Evolutionary conservation across 331 rosid genomes (phyloP).

Genomic region (Quercus tomentella): DNA sequence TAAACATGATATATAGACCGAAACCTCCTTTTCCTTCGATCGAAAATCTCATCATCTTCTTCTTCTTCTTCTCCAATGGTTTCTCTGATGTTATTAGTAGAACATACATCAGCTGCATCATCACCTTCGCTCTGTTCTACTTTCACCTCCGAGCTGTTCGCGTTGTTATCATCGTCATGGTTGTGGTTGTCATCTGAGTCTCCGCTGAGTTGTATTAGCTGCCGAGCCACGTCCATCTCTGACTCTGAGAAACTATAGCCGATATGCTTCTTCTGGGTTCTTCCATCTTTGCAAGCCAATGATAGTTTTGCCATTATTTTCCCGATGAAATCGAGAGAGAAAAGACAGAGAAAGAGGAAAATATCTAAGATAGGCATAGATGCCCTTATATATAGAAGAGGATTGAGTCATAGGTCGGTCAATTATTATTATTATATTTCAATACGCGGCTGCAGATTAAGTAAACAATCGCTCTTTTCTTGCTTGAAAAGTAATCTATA

Average conservation of each 20-base stretch:
- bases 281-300: background rate
- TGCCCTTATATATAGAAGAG: too few relatives aligned
- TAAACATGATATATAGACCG: conserved; percentile 15
- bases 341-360: background rate
- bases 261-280: background rate
- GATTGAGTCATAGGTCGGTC: too few relatives aligned
- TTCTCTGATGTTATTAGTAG: background rate
- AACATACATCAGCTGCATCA: background rate
- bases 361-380: too few relatives aligned
- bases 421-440: too few relatives aligned
- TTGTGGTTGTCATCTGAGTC: background rate
- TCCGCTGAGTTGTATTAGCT: conserved; percentile 1
- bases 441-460: too few relatives aligned
- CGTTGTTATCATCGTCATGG: background rate
- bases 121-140: background rate
- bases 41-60: background rate
- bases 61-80: background rate
- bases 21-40: conserved; percentile 10
- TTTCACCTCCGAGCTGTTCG: background rate
- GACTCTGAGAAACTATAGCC: background rate
- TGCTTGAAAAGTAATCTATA: too few relatives aligned
- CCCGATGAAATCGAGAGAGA: background rate
- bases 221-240: conserved; percentile 1
- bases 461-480: too few relatives aligned
- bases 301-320: background rate